These are phyloP conservation scores for Backusella sp. DNA, from an alignment of 192 early-diverging fungal species.

Conservation along the genomic window DNA sequence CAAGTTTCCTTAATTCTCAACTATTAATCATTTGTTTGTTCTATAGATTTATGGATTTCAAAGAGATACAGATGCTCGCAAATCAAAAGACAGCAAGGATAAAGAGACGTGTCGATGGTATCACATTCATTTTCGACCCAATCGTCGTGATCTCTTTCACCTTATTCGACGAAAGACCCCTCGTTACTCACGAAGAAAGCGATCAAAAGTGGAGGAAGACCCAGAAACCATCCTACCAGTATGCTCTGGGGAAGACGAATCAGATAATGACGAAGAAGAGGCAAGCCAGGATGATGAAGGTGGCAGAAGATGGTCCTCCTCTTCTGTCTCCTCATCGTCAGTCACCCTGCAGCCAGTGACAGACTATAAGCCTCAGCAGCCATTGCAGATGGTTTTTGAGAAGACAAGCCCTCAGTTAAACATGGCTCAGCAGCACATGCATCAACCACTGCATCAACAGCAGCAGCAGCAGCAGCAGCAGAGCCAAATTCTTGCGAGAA, in stretches of 20 bases:
- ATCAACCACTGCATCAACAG: neutral
- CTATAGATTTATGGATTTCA: constrained; percentile 50
- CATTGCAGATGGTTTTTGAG: constrained; percentile 1
- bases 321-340: constrained; percentile 8
- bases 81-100: constrained; percentile 45
- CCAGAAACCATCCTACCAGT: constrained; percentile 16
- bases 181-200: constrained; percentile 32
- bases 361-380: constrained; percentile 2
- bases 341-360: neutral
- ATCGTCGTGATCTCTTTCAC: constrained; percentile 40
- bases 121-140: constrained; percentile 42
- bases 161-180: constrained; percentile 41
- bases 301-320: constrained; percentile 6
- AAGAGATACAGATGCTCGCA: constrained; percentile 47
- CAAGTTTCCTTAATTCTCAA: neutral
- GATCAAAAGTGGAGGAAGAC: constrained; percentile 23
- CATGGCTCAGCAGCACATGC: constrained; percentile 3
- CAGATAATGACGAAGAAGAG: constrained; percentile 22
- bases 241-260: constrained; percentile 19
- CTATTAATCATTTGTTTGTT: neutral
- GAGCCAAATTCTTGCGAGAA: neutral
- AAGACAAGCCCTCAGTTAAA: neutral
- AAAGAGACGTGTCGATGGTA: constrained; percentile 46
- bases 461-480: neutral
- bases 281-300: neutral